Conservation (phyloP, 768 basidiomycete genomes). For the Tricholoma sp. region DNA sequence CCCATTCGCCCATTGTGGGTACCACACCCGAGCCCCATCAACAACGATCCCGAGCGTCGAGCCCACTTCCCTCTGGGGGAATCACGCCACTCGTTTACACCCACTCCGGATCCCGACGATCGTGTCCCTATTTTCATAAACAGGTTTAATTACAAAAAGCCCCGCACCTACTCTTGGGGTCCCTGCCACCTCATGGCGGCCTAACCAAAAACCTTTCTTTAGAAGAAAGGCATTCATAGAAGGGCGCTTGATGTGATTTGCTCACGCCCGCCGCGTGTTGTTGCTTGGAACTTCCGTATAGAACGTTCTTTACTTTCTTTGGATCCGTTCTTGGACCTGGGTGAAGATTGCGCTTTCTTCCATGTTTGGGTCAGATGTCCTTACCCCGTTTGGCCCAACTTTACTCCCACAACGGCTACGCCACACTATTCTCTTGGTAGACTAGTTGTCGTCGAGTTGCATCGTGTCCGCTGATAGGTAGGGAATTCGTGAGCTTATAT, state of each 20-base stretch:
- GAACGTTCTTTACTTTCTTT: background rate
- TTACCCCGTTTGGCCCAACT: background rate
- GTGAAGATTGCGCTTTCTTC: background rate
- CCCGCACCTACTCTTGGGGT: background rate
- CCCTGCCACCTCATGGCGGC: background rate
- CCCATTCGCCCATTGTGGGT: too few relatives aligned
- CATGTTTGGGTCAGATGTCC: background rate
- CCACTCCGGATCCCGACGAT: background rate
- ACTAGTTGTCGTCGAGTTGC: background rate
- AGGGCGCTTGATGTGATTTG: background rate
- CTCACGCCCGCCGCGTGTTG: background rate
- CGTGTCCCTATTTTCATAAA: background rate
- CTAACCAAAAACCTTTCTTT: background rate
- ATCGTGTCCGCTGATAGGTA: background rate
- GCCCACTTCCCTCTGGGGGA: too few relatives aligned
- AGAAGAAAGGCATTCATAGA: background rate
- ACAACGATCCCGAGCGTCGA: too few relatives aligned
- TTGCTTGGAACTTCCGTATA: background rate
- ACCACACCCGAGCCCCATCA: too few relatives aligned
- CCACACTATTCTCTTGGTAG: too few relatives aligned
- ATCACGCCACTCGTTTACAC: background rate
- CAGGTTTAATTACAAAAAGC: background rate
- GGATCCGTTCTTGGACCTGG: background rate
- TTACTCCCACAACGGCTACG: background rate
- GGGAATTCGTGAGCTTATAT: too few relatives aligned